phyloP scores from a whole-genome alignment of 352 stramenopile genomes.

The Globisporangium radiosum region DNA sequence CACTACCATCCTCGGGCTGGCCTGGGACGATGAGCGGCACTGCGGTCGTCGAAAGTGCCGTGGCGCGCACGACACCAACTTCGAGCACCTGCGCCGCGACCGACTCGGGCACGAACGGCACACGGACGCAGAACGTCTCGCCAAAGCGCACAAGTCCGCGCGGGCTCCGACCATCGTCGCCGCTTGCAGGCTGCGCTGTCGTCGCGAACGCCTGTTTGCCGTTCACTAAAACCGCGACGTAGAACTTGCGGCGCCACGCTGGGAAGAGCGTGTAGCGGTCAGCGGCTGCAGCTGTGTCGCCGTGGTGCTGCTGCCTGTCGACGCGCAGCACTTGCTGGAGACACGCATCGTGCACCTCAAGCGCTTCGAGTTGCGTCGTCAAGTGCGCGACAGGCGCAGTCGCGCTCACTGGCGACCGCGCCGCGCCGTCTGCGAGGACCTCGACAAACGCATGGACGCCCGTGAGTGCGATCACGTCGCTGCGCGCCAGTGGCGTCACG shows the following conservation, averaged over 20 bases:
- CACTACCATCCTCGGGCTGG: conserved; percentile 8
- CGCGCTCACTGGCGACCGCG: not conserved
- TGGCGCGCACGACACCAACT: conserved; percentile 23
- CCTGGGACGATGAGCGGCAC: conserved; percentile 51
- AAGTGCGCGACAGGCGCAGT: conserved; percentile 12
- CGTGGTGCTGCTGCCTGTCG: not conserved
- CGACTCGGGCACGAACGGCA: conserved; percentile 44
- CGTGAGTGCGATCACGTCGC: conserved; percentile 26
- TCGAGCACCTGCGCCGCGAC: conserved; percentile 48
- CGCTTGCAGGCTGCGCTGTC: conserved; percentile 6
- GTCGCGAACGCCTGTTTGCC: conserved; percentile 31
- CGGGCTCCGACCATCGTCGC: not conserved
- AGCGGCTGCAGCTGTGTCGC: not conserved
- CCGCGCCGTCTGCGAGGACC: conserved; percentile 13
- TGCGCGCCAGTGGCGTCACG: conserved; percentile 17
- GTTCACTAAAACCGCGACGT: conserved; percentile 34
- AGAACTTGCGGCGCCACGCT: conserved; percentile 18
- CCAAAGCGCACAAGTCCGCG: conserved; percentile 36
- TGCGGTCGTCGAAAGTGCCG: conserved; percentile 37
- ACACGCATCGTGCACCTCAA: conserved; percentile 29
- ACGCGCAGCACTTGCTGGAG: conserved; percentile 22
- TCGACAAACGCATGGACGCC: conserved; percentile 37
- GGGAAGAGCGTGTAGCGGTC: not conserved
- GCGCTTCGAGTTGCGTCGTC: conserved; percentile 19
- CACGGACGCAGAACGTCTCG: conserved; percentile 36